Conservation (phyloP, 2,329 filamentous ascomycete genomes). For the Penicillium sp. region DNA sequence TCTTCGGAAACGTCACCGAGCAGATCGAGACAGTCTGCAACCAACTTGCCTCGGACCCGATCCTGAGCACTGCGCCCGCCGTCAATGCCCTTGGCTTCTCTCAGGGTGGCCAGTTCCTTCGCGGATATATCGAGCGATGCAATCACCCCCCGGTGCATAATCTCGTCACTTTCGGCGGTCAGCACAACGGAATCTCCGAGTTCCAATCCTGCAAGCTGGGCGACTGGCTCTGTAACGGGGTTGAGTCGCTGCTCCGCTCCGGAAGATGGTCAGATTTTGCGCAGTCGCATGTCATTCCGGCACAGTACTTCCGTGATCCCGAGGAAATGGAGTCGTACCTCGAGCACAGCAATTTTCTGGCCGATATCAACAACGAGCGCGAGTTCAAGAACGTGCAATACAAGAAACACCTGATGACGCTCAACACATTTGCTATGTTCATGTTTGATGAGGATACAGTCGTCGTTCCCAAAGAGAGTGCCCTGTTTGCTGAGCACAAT, state of each 20-base stretch:
- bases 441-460: slow-evolving; percentile 83
- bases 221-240: slow-evolving; percentile 79
- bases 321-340: slow-evolving; percentile 70
- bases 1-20: slow-evolving; percentile 82
- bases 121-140: slow-evolving; percentile 85
- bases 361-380: slow-evolving; percentile 95
- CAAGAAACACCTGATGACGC: slow-evolving; percentile 62
- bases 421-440: slow-evolving; percentile 84
- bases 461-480: slow-evolving; percentile 83
- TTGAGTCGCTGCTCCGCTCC: slow-evolving; percentile 71
- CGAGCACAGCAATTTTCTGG: slow-evolving; percentile 78
- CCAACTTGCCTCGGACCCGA: slow-evolving; percentile 71
- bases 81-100: slow-evolving; percentile 93
- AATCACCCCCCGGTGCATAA: slow-evolving; percentile 71
- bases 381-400: slow-evolving; percentile 70
- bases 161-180: slow-evolving; percentile 83
- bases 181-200: slow-evolving; percentile 86
- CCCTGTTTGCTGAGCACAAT: slow-evolving; percentile 89
- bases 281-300: slow-evolving; percentile 78
- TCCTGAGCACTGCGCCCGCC: slow-evolving; percentile 76
- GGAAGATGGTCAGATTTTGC: slow-evolving; percentile 80
- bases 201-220: slow-evolving; percentile 69
- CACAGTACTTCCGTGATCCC: slow-evolving; percentile 87
- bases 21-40: slow-evolving; percentile 76
- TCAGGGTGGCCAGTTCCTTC: slow-evolving; percentile 94